These are phyloP conservation scores for Clonostachys rosea DNA, from an alignment of 2,329 filamentous ascomycete genomes.

Conservation along the genomic window DNA sequence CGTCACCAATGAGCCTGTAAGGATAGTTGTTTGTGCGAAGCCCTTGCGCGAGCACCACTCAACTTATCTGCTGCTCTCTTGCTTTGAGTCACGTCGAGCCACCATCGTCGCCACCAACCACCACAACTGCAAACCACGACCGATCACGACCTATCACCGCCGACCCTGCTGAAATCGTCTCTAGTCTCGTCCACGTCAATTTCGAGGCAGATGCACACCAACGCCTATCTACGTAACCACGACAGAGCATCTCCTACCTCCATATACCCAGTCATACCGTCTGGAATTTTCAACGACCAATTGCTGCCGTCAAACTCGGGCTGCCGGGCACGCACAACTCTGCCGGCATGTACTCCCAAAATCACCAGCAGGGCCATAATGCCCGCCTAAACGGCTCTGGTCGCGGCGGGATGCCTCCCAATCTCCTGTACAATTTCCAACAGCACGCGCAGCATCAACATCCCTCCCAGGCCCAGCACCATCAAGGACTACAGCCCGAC, in stretches of 20 bases:
- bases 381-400: conserved; percentile 62
- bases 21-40: too few relatives aligned
- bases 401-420: conserved; percentile 46
- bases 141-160: neutral
- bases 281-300: too few relatives aligned
- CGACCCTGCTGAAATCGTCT: too few relatives aligned
- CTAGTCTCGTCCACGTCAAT: too few relatives aligned
- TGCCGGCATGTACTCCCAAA: conserved; percentile 68
- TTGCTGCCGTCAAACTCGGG: too few relatives aligned
- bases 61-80: too few relatives aligned
- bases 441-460: conserved; percentile 58
- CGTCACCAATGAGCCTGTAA: too few relatives aligned
- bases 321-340: conserved; percentile 4
- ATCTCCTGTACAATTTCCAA: conserved; percentile 67
- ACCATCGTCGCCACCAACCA: neutral
- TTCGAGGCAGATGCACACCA: conserved; percentile 2
- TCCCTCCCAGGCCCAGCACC: conserved; percentile 61
- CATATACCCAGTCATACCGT: neutral
- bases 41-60: too few relatives aligned
- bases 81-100: too few relatives aligned
- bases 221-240: conserved; percentile 1
- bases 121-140: neutral
- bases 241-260: conserved; percentile 2
- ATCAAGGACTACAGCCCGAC: conserved; percentile 54
- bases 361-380: conserved; percentile 68